Evolutionary conservation across 192 early-diverging fungal species (phyloP), one percentile per base, ranked within the genome.

Genomic region (Chytriomyces hyalinus): DNA sequence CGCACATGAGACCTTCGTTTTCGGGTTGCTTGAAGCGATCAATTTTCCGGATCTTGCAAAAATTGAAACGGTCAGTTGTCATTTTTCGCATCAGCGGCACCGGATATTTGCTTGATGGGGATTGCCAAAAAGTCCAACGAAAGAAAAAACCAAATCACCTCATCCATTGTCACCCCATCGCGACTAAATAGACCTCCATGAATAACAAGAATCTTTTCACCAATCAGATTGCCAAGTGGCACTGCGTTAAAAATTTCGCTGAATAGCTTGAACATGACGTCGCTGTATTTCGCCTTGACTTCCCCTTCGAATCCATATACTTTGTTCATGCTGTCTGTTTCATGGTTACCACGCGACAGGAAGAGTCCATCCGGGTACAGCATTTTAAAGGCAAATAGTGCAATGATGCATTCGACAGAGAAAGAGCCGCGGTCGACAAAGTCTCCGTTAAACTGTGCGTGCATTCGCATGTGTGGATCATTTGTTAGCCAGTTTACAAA

Each of bases 231-330:
- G 1, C 93, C 95, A 68, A 99, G 77, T 4, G 98, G 98, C 62
- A 99, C 80, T 5, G 94, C 93, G 68, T 96, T 92, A 86, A 99
- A 99, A 5, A 95, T 92, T 82, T 98, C 97, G 28, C 94, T 92
- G 77, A 97, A 98, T 69, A 98, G 82, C 48, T 92, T 93, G 87
- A 98, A 99, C 88, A 94, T 91, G n/a, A 89, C 81, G 65, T 95
- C 93, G 70, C 86, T 91, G 83, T 93, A 98, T 87, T 99, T 99
- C 81, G 92, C 90, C 77, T 92, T 94, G 65, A 95, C 94, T 81
- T 99, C 98, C 53, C 97, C 98, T 83, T 99, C 96, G 72, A 99
- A 98, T 15, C 98, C 98, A 80, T 99, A 99, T 49, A 97, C 93
- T 84, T 96, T 94, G 87, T 99, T 99, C 98, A 99, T 98, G 80